Base-by-base conservation (phyloP, 2,329 filamentous ascomycete species). In the Albifimbria verrucaria region DNA sequence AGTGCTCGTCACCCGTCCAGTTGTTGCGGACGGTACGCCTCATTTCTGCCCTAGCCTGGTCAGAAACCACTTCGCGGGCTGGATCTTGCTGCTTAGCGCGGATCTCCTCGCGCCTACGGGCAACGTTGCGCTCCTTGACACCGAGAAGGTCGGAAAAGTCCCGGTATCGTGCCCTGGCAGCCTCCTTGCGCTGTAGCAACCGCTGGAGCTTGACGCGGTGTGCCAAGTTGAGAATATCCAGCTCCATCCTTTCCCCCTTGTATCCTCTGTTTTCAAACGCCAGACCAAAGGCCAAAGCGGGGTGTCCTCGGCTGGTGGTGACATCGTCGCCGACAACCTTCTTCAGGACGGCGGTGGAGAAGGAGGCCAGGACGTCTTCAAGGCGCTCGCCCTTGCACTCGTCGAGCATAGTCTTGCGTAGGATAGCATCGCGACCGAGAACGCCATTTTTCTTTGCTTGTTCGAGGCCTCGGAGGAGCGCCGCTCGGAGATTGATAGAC, bases 351-450 rank as follows among this genome's bases (percentile, higher is more conserved):
- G 85, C 82, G 15, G 89, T 89, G 1, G 93, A 97, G 63, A 99
- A 95, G 1, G 85, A 78, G 3, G 90, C 85, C 24, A 97, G 78
- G 1, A 96, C 75, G 65, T 99, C 94, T 66, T 92, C 92, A 51
- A 97, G 83, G 57, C 90, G 87, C 51, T 96, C 92, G 6, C 93
- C 93, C 59, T 89, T 92, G 73, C 94, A 99, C 62, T 99, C 93
- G 66, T 99, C 94, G 49, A 99, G 77, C 90, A 97, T 96, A 0
- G 91, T 96, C 75, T 96, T 97, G 49, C 94, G 85, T 26, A 97
- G 73, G 1, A 95, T 82, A 0, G 83, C 82, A 64, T 96, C 92
- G 48, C 90, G 81, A 3, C 91, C 90, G 9, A 97, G 77, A 1
- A 87, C 77, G 25, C 92, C 92, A 72, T 85, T 90, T 74, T 95